These are phyloP conservation scores for Solanum microdontum DNA, from an alignment of 257 asterid species.

Conservation along the genomic window DNA sequence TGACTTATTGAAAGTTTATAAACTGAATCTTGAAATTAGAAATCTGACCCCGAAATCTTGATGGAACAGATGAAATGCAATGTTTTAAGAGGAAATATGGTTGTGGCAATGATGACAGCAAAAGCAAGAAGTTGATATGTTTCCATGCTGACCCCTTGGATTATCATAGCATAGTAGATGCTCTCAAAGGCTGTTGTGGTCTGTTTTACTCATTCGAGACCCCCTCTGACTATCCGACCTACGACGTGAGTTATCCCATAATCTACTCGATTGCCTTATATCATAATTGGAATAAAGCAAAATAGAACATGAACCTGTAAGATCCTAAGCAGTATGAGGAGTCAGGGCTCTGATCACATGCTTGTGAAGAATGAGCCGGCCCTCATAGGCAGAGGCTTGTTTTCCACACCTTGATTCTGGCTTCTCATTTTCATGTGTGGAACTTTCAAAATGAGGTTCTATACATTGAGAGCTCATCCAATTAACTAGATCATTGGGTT, in stretches of 20 bases:
- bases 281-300: neutral
- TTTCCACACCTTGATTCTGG: neutral
- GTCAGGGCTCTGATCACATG: neutral
- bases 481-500: neutral
- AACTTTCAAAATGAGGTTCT: neutral
- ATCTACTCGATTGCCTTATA: neutral
- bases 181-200: conserved; percentile 71
- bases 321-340: neutral
- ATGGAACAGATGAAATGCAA: conserved; percentile 38
- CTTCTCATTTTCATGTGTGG: neutral
- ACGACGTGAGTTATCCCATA: conserved; percentile 48
- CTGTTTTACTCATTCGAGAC: conserved; percentile 82
- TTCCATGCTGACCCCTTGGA: conserved; percentile 78
- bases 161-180: conserved; percentile 80
- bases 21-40: neutral
- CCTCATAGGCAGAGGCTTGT: neutral
- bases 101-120: neutral
- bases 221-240: conserved; percentile 59
- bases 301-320: neutral
- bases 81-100: conserved; percentile 26
- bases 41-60: neutral
- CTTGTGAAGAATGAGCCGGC: neutral
- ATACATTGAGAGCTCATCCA: neutral
- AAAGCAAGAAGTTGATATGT: conserved; percentile 40
- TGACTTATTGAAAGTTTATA: neutral